Conservation (phyloP, 768 basidiomycete genomes). For the Daedaleopsis nitida region DNA sequence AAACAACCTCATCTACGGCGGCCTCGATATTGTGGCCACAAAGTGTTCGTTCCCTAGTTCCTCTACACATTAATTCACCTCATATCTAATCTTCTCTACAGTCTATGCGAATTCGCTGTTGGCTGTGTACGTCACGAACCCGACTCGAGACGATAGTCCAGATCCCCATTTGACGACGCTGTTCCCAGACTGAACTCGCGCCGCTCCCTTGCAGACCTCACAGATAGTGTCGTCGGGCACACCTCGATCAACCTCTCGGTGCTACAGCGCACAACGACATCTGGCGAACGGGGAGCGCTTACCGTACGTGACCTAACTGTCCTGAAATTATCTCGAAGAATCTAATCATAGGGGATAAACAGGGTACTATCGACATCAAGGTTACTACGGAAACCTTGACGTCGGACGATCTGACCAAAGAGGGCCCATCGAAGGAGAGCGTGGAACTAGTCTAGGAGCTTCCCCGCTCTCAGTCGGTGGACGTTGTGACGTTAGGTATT, state of each 20-base stretch:
- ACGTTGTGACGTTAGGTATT: no score
- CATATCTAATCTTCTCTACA: not conserved
- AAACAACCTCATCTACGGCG: slow-evolving; percentile 14
- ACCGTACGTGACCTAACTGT: no score
- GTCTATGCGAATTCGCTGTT: slow-evolving; percentile 17
- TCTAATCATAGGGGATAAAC: not conserved
- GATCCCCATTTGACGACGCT: not conserved
- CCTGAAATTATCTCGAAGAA: not conserved
- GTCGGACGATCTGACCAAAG: not conserved
- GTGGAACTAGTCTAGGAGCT: no score
- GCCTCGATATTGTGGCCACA: slow-evolving; percentile 10
- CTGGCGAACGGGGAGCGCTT: not conserved
- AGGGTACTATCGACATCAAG: not conserved
- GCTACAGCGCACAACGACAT: not conserved
- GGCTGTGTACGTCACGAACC: slow-evolving; percentile 7
- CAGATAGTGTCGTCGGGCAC: not conserved
- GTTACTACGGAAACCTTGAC: not conserved
- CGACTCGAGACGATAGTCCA: not conserved
- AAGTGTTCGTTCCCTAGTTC: slow-evolving; percentile 4
- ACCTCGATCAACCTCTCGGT: not conserved
- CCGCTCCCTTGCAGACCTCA: not conserved
- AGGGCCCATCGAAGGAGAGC: not conserved
- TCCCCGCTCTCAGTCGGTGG: no score
- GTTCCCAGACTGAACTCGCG: slow-evolving; percentile 1
- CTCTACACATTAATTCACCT: no score